Conservation (phyloP, 2,329 filamentous ascomycete genomes). For the Phialocephala subalpina region DNA sequence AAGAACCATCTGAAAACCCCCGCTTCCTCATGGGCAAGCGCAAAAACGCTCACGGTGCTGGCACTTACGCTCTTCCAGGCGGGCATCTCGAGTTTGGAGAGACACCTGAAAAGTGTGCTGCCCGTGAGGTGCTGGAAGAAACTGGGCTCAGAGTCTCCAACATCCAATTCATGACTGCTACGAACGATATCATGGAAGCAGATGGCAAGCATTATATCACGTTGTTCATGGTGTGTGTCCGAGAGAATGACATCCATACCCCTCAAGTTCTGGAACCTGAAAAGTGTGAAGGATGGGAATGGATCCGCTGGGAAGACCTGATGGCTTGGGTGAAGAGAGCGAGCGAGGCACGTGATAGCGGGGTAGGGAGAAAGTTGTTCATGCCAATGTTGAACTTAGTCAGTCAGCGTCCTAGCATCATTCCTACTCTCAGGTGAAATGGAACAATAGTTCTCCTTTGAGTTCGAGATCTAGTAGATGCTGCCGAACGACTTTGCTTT, state of each 20-base stretch:
- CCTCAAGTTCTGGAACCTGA: slow-evolving; percentile 59
- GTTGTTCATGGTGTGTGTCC: slow-evolving; percentile 67
- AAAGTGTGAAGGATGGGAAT: slow-evolving; percentile 65
- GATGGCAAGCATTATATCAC: slow-evolving; percentile 79
- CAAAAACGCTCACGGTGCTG: slow-evolving; percentile 42
- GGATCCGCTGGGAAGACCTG: slow-evolving; percentile 58
- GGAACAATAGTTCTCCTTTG: too few relatives aligned
- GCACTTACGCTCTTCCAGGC: slow-evolving; percentile 73
- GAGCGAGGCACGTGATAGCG: slow-evolving; percentile 24
- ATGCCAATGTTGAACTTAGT: slow-evolving; percentile 56
- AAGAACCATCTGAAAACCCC: slow-evolving; percentile 20
- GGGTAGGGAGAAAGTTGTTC: slow-evolving; percentile 50
- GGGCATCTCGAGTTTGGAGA: slow-evolving; percentile 80
- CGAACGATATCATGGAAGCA: slow-evolving; percentile 69
- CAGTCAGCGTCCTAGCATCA: slow-evolving; percentile 46
- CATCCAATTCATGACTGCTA: slow-evolving; percentile 63
- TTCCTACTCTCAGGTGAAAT: slow-evolving; percentile 33
- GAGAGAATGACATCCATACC: slow-evolving; percentile 55
- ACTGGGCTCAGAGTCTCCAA: slow-evolving; percentile 68
- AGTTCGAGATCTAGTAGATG: too few relatives aligned
- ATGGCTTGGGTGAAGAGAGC: slow-evolving; percentile 44
- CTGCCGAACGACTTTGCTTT: too few relatives aligned
- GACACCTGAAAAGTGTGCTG: slow-evolving; percentile 66
- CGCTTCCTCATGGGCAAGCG: slow-evolving; percentile 32
- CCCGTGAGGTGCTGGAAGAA: slow-evolving; percentile 74